Base-by-base conservation (phyloP, 2,329 filamentous ascomycete genomes). In the Alternaria burnsii region DNA sequence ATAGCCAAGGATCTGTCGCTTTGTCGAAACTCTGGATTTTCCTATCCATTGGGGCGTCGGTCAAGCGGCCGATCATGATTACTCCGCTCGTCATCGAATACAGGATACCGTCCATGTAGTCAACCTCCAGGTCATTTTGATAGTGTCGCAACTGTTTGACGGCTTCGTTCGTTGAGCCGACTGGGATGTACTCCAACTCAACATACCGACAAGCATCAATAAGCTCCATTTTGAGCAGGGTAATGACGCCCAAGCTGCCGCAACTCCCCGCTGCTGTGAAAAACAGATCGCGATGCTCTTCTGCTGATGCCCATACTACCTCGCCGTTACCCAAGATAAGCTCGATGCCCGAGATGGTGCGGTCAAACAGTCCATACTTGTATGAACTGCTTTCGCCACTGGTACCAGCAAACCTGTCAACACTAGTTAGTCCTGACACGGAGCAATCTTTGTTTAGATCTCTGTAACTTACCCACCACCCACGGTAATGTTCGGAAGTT, bases 101-200 rank as follows among this genome's bases (percentile, higher is more conserved):
- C n/a, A 88, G 79, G 43, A 92, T 89, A 1, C 84, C 89, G 60
- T 93, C 91, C 2, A 94, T 82, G 65, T 88, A 93, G 61, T 92
- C 89, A n/a, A 82, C 76, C 1, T 69, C 63, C 0, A 71, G 62
- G 43, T 83, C 76, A 1, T 70, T 56, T 6, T 80, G 81, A 30
- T 83, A 81, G 2, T 82, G 75, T 55, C 83, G 77, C 34, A 89
- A 81, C 28, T 79, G 79, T n/a, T 75, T 65, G 3, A 87, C 77
- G 1, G 84, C 82, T 2, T 84, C 80, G 5, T 85, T 78, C 55
- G 84, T 84, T 63, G 76, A 77, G 1, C 81, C 80, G 2, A 84
- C 78, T 40, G 87, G 83, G 52, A 85, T 82, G 69, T 92, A 92
- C 36, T 85, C 85, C 24, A 89, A 82, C 65, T 87, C 83, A 43